phyloP scores from a whole-genome alignment of 495 filamentous ascomycete genomes.

The Hypoxylon crocopeplum region DNA sequence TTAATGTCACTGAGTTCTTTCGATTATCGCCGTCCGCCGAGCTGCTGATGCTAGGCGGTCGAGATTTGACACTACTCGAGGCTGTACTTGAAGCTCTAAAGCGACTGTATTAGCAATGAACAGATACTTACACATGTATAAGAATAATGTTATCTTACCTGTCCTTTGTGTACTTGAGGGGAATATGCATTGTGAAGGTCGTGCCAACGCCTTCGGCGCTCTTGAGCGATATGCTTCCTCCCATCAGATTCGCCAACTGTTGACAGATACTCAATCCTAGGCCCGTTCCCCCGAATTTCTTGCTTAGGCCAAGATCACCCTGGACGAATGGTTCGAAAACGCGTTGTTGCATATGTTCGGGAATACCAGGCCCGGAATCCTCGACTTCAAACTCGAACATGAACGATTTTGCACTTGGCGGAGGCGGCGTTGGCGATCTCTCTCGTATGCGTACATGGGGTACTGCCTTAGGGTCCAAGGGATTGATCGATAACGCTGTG shows the following conservation, averaged over 20 bases:
- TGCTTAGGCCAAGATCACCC: slow-evolving; percentile 85
- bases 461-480: slow-evolving; percentile 58
- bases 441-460: slow-evolving; percentile 60
- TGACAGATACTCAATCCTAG: slow-evolving; percentile 87
- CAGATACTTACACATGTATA: neutral
- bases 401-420: slow-evolving; percentile 62
- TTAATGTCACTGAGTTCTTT: slow-evolving; percentile 36
- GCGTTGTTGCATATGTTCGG: slow-evolving; percentile 71
- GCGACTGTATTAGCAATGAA: slow-evolving; percentile 42
- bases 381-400: slow-evolving; percentile 87
- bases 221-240: slow-evolving; percentile 72
- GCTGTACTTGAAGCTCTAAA: slow-evolving; percentile 53
- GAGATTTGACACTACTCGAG: slow-evolving; percentile 65
- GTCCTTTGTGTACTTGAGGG: slow-evolving; percentile 77
- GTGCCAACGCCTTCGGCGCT: slow-evolving; percentile 79
- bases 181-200: slow-evolving; percentile 83
- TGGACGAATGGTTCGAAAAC: slow-evolving; percentile 97
- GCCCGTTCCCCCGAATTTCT: slow-evolving; percentile 92
- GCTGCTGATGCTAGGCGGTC: slow-evolving; percentile 74
- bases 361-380: slow-evolving; percentile 92
- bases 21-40: slow-evolving; percentile 71
- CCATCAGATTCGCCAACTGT: slow-evolving; percentile 84
- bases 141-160: slow-evolving; percentile 42
- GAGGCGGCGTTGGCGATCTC: slow-evolving; percentile 66
- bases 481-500: slow-evolving; percentile 65